These are phyloP conservation scores for Juglanconis sp. DNA, from an alignment of 2,329 filamentous ascomycete species.

Conservation along the genomic window DNA sequence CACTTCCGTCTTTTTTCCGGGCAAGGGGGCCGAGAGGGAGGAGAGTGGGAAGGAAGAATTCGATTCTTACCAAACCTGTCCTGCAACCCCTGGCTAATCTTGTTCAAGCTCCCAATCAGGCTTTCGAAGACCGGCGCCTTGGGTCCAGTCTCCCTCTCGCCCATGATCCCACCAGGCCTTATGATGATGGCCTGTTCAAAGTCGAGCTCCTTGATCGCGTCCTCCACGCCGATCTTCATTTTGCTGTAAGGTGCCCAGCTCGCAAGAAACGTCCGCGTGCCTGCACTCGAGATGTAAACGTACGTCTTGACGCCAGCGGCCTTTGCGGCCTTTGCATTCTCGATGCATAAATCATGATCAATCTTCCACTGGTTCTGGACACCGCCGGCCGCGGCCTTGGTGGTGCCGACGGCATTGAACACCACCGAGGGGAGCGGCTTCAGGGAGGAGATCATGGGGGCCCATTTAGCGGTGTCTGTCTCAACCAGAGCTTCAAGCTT, in stretches of 20 bases:
- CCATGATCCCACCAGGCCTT: constrained; percentile 72
- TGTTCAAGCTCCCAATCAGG: constrained; percentile 54
- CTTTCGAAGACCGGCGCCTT: constrained; percentile 52
- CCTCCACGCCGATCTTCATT: constrained; percentile 90
- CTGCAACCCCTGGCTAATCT: constrained; percentile 51
- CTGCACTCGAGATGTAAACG: constrained; percentile 67
- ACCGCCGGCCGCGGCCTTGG: constrained; percentile 69
- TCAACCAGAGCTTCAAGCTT: constrained; percentile 67
- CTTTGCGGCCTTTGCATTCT: constrained; percentile 72
- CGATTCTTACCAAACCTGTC: constrained; percentile 47
- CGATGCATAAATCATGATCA: constrained; percentile 82
- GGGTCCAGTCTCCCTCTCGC: constrained; percentile 57
- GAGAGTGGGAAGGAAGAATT: too few relatives aligned
- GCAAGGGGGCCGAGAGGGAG: background rate
- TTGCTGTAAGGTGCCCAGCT: constrained; percentile 49
- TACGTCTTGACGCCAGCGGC: constrained; percentile 69
- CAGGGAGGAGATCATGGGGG: constrained; percentile 52
- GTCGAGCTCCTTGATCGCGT: constrained; percentile 64
- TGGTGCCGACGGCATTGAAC: constrained; percentile 79
- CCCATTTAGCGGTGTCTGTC: constrained; percentile 68
- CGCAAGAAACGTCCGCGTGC: constrained; percentile 39
- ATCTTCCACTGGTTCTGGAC: constrained; percentile 81
- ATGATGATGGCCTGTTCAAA: constrained; percentile 78
- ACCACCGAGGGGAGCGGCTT: constrained; percentile 59
- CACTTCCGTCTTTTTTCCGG: too few relatives aligned